Percentiles rank a stretch among this genome's conserved stretches.
phyloP scores from a whole-genome alignment of 148 eudicot genomes.

The Diospyros kaki region DNA sequence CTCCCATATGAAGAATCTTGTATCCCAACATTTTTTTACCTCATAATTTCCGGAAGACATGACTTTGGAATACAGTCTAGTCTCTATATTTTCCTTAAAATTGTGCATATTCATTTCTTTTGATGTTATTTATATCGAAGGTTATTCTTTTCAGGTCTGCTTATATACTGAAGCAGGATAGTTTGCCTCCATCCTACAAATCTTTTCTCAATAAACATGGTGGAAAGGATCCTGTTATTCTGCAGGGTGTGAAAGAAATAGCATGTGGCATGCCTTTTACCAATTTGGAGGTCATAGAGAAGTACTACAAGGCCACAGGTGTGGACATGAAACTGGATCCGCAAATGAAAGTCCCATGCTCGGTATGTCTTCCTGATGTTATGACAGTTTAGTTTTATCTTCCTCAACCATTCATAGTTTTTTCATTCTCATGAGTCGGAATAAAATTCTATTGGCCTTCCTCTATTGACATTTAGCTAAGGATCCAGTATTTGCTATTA shows the following conservation, averaged over 20 bases:
- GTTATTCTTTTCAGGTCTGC: constrained; percentile 75
- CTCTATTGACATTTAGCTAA: background rate
- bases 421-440: too few species aligned
- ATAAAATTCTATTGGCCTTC: too few species aligned
- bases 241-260: constrained; percentile 75
- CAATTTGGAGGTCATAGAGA: constrained; percentile 64
- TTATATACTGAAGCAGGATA: constrained; percentile 86
- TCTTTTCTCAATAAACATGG: constrained; percentile 97
- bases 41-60: background rate
- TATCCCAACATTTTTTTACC: background rate
- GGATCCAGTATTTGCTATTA: background rate
- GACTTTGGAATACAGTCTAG: background rate
- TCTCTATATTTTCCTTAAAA: background rate
- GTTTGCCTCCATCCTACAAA: constrained; percentile 81
- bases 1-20: background rate
- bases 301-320: constrained; percentile 60
- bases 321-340: constrained; percentile 72
- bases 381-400: constrained; percentile 6
- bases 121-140: too few species aligned
- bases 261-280: constrained; percentile 64
- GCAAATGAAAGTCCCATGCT: constrained; percentile 88
- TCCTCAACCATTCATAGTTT: background rate
- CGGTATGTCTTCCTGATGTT: constrained; percentile 44
- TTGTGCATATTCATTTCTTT: background rate
- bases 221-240: constrained; percentile 60